Conservation (phyloP, 306 rosid genomes). For the Rosa rugosa region DNA sequence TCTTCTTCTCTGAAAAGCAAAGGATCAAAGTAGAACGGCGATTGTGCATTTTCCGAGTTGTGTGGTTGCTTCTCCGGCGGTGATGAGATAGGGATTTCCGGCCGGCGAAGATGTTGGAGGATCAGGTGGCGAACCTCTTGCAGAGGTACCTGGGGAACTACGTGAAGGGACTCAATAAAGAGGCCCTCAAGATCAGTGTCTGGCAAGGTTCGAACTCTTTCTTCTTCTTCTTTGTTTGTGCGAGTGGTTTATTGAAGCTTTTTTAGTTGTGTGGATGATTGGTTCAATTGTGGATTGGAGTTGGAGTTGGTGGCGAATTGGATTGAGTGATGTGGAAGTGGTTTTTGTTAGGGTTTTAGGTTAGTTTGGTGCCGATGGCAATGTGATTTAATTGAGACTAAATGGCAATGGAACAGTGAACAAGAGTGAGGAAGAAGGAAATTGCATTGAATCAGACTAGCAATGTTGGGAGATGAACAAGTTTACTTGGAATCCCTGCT, state of each 20-base stretch:
- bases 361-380: not conserved
- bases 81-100: constrained; percentile 32
- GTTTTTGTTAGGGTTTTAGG: constrained; percentile 13
- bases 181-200: constrained; percentile 97
- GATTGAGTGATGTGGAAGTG: not conserved
- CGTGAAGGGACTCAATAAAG: constrained; percentile 88
- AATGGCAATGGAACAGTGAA: not conserved
- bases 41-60: not conserved
- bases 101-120: constrained; percentile 80
- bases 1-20: not conserved
- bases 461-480: not conserved
- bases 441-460: not conserved
- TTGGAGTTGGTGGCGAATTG: not conserved
- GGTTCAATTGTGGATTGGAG: not conserved
- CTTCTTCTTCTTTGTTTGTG: not conserved
- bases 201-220: constrained; percentile 66
- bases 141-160: constrained; percentile 97
- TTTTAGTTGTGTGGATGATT: not conserved
- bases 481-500: not conserved
- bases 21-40: not conserved
- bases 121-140: constrained; percentile 92
- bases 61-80: not conserved
- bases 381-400: not conserved
- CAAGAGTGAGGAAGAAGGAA: not conserved
- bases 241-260: not conserved